These are phyloP conservation scores for Prinsepia uniflora DNA, from an alignment of 306 rosid species.

Conservation along the genomic window DNA sequence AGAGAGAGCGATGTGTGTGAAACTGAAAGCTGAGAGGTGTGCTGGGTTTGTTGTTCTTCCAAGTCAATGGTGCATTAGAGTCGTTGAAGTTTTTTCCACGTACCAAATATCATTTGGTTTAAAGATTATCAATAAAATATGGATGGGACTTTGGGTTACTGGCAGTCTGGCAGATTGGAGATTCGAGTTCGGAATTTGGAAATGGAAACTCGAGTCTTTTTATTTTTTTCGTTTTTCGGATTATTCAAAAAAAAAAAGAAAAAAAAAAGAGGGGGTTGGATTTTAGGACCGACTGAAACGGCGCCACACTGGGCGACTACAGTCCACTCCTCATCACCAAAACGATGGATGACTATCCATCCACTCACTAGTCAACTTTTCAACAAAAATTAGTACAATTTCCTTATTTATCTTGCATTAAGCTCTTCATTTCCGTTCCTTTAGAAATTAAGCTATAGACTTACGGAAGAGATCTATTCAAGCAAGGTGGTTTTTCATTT, in stretches of 20 bases:
- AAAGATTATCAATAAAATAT: too few species aligned
- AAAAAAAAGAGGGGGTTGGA: not conserved
- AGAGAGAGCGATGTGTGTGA: not conserved
- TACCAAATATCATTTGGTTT: not conserved
- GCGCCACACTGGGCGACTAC: not conserved
- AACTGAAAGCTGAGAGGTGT: not conserved
- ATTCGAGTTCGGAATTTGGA: not conserved
- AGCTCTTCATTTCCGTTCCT: too few species aligned
- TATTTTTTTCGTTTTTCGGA: not conserved
- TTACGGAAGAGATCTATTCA: too few species aligned
- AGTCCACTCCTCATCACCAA: too few species aligned
- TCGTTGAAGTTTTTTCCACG: not conserved
- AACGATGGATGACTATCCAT: too few species aligned
- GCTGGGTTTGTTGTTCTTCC: not conserved
- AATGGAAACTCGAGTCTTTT: not conserved
- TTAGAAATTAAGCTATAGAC: too few species aligned
- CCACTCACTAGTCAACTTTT: fast-evolving
- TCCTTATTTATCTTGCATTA: too few species aligned
- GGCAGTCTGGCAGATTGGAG: not conserved
- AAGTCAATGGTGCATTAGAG: not conserved
- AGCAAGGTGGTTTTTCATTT: too few species aligned
- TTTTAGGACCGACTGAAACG: not conserved
- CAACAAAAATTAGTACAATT: too few species aligned
- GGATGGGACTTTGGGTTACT: not conserved
- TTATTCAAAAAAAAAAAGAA: too few species aligned